Percentiles rank a stretch among this genome's conserved stretches.
These are phyloP conservation scores for Trichosanthes cucumerina DNA, from an alignment of 306 rosid species.

Conservation along the genomic window DNA sequence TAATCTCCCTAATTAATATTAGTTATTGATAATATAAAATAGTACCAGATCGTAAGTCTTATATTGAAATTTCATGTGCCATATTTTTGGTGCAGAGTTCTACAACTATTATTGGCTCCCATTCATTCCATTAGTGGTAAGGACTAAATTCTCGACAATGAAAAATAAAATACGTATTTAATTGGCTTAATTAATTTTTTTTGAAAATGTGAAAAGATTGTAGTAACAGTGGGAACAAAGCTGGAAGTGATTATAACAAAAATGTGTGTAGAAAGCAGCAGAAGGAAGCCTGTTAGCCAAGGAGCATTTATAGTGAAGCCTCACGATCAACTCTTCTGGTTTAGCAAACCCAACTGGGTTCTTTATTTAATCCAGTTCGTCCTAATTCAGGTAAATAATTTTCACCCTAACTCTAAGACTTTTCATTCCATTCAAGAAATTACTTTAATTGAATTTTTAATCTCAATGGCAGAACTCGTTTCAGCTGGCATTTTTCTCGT, in stretches of 20 bases:
- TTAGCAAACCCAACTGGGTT: conserved; percentile 47
- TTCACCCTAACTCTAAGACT: no score
- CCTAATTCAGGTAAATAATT: conserved; percentile 36
- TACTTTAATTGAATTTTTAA: no score
- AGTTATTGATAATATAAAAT: no score
- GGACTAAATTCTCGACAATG: neutral
- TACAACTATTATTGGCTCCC: conserved; percentile 60
- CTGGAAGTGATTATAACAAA: conserved; percentile 45
- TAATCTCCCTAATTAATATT: no score
- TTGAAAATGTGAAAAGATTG: conserved; percentile 25
- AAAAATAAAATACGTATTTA: neutral
- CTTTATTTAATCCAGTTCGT: conserved; percentile 45
- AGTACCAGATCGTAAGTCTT: neutral
- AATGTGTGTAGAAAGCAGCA: conserved; percentile 49
- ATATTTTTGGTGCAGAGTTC: conserved; percentile 34
- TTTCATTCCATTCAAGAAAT: no score
- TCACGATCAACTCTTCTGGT: conserved; percentile 47
- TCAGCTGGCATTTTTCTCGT: conserved; percentile 64
- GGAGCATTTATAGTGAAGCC: conserved; percentile 49
- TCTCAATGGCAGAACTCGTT: conserved; percentile 43
- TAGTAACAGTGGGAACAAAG: conserved; percentile 48
- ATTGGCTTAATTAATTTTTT: neutral
- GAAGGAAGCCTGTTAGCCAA: conserved; percentile 27
- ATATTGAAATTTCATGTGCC: neutral
- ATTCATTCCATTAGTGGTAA: conserved; percentile 59